These are phyloP conservation scores for Aristolochia californica DNA, from an alignment of 164 flowering plant species.

Conservation along the genomic window DNA sequence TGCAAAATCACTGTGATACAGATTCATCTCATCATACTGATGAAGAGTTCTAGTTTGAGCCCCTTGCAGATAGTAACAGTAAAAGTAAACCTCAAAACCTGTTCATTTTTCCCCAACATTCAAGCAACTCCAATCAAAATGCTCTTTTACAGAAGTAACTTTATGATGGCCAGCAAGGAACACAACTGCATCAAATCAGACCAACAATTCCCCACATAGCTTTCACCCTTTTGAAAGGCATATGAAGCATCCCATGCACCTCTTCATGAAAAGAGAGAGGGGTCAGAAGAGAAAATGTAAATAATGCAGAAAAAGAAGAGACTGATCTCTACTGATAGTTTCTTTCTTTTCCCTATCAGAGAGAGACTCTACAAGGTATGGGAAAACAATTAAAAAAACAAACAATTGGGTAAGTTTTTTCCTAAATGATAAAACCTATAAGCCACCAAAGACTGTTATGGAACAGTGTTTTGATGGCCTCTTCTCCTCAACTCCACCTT, in stretches of 20 bases:
- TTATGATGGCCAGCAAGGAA: slow-evolving; percentile 31
- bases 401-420: slow-evolving; percentile 10
- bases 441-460: slow-evolving; percentile 6
- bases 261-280: slow-evolving; percentile 16
- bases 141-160: slow-evolving; percentile 16
- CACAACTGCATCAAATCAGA: slow-evolving; percentile 31
- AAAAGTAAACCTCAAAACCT: slow-evolving; percentile 7
- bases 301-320: slow-evolving; percentile 2
- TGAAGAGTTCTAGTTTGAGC: neutral
- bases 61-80: slow-evolving; percentile 7
- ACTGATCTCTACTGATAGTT: slow-evolving; percentile 1
- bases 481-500: slow-evolving; percentile 7
- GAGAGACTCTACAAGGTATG: neutral
- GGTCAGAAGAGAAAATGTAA: slow-evolving; percentile 3
- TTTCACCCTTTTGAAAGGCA: slow-evolving; percentile 36
- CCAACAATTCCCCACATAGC: slow-evolving; percentile 22
- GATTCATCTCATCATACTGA: slow-evolving; percentile 4
- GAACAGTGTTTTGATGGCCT: slow-evolving; percentile 14
- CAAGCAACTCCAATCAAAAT: slow-evolving; percentile 24
- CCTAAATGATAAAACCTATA: slow-evolving; percentile 7
- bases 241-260: slow-evolving; percentile 16
- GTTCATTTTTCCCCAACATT: slow-evolving; percentile 12
- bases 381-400: slow-evolving; percentile 11
- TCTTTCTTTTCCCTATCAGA: neutral
- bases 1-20: slow-evolving; percentile 3